Conservation (phyloP, 768 basidiomycete genomes). For the Pleurotus tuoliensis region DNA sequence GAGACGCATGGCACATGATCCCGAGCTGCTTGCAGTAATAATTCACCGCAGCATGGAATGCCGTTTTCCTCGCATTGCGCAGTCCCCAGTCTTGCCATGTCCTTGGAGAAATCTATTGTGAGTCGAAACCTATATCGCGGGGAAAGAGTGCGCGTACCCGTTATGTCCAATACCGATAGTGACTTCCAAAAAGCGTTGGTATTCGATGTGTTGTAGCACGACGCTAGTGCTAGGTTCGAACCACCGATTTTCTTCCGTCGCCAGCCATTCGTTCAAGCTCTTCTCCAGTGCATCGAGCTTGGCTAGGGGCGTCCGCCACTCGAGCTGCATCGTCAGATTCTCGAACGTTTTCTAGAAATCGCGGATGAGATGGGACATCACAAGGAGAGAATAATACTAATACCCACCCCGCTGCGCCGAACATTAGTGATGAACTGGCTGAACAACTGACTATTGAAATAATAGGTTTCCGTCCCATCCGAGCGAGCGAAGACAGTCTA, state of each 20-base stretch:
- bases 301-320: slow-evolving; percentile 69
- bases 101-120: not conserved
- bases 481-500: slow-evolving; percentile 67
- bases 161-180: slow-evolving; percentile 64
- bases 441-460: slow-evolving; percentile 76
- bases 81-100: slow-evolving; percentile 54
- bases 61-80: slow-evolving; percentile 58
- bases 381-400: too few species aligned
- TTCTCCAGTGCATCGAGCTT: slow-evolving; percentile 71
- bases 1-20: slow-evolving; percentile 56
- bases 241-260: slow-evolving; percentile 79
- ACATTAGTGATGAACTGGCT: slow-evolving; percentile 74
- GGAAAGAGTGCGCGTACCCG: slow-evolving; percentile 25
- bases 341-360: slow-evolving; percentile 61
- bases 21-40: slow-evolving; percentile 68
- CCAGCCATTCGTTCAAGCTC: slow-evolving; percentile 69
- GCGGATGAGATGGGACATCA: not conserved
- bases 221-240: slow-evolving; percentile 66
- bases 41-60: slow-evolving; percentile 77
- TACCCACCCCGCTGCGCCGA: slow-evolving; percentile 61
- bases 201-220: slow-evolving; percentile 58
- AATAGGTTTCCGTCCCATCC: slow-evolving; percentile 78
- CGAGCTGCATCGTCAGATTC: slow-evolving; percentile 62
- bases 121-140: too few species aligned
- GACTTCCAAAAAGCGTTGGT: slow-evolving; percentile 62